Base-by-base conservation (phyloP, 306 rosid genomes). In the Albizia julibrissin region DNA sequence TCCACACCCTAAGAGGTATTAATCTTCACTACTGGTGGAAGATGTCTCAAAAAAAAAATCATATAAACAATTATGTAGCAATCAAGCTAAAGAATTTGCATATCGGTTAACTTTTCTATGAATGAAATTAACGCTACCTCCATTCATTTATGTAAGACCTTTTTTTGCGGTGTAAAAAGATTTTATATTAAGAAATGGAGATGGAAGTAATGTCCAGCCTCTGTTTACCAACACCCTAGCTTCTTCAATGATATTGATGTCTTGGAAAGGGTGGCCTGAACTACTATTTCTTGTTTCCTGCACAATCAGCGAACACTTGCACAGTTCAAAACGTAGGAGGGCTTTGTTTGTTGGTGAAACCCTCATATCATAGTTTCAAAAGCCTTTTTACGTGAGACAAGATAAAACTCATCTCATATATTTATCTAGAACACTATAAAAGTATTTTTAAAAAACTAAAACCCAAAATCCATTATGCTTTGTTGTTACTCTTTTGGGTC, bases 391-490 rank as follows among this genome's bases (percentile, higher is more conserved):
- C 0, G 0, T 0, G 5, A 34, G 39, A 5, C 1, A 7, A 34
- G 39, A 34, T 3, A 5, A 34, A 34, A 34, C 0, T 34, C 0
- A 5, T 34, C 7, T 34, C 4, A 0, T 5, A 34, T 34, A 34
- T 0, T 5, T 34, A 5, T 6, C 0, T 37, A 0, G 0, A 37
- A 37, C 1, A 6, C 1, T 1, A 37, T 6, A 37, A 37, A 37
- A 37, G 0, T 33, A 3, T 3, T 33, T 33, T 33, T 33, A 33
- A 37, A 6, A 6, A 6, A 1, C 8, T 6, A 37, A 54, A 19
- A 54, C 13, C 62, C 27, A 54, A 54, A 21, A 52, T 52, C 24
- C 2, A 52, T 15, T 52, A 24, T 8, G 0, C n/a, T 49, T 49
- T 5, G 16, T 0, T 49, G 56, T 15, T 49, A 19, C 19, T 49